These are phyloP conservation scores for Inonotus obliquus DNA, from an alignment of 1,284 basidiomycete genomes.

Conservation along the genomic window DNA sequence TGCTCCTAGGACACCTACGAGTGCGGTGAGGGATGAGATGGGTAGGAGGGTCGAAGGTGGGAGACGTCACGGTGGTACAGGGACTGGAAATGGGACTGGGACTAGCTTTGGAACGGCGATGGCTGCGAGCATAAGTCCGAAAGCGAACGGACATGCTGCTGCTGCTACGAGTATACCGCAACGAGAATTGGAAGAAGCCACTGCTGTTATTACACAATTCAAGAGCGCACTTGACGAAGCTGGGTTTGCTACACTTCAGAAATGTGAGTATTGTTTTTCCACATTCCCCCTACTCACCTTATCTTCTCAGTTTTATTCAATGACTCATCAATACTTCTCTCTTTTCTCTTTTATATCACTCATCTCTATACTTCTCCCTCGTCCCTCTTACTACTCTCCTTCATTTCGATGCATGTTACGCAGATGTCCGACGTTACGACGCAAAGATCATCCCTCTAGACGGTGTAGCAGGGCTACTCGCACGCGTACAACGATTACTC, in stretches of 20 bases:
- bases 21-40: neutral
- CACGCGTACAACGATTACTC: slow-evolving; percentile 57
- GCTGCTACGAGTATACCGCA: slow-evolving; percentile 25
- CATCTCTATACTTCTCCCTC: neutral
- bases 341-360: slow-evolving; percentile 16
- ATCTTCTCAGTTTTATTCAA: neutral
- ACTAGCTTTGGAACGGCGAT: too few relatives aligned
- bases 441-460: slow-evolving; percentile 69
- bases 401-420: slow-evolving; percentile 26
- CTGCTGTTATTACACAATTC: slow-evolving; percentile 59
- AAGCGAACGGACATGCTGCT: slow-evolving; percentile 30
- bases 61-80: neutral
- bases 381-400: neutral
- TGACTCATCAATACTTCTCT: slow-evolving; percentile 7
- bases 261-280: slow-evolving; percentile 44
- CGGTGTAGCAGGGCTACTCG: slow-evolving; percentile 60
- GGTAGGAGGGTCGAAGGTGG: neutral
- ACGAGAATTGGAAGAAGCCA: slow-evolving; percentile 15
- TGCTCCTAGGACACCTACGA: slow-evolving; percentile 41
- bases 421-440: slow-evolving; percentile 66
- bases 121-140: slow-evolving; percentile 16
- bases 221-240: slow-evolving; percentile 54
- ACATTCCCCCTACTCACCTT: neutral
- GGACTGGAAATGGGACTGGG: neutral
- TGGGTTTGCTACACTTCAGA: slow-evolving; percentile 62